phyloP scores from a whole-genome alignment of 768 basidiomycete species.

The Tremella yokohamensis region DNA sequence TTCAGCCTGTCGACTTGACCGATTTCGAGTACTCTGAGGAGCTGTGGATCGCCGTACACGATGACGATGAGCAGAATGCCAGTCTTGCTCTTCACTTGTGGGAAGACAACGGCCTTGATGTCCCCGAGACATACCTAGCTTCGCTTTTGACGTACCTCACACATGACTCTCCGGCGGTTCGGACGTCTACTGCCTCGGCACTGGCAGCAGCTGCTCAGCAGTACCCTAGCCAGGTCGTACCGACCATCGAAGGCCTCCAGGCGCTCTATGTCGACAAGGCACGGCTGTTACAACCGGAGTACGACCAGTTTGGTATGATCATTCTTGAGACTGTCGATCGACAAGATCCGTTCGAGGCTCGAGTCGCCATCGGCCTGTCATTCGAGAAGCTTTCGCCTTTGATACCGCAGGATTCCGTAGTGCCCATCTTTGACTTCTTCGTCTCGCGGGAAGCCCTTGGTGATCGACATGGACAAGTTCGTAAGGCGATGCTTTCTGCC shows the following conservation, averaged over 20 bases:
- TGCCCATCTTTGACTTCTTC: conserved; percentile 75
- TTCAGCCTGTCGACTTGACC: conserved; percentile 91
- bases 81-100: conserved; percentile 74
- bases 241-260: conserved; percentile 57
- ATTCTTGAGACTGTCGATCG: conserved; percentile 80
- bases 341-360: conserved; percentile 79
- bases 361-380: conserved; percentile 68
- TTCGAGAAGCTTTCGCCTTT: conserved; percentile 66
- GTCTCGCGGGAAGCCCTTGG: conserved; percentile 83
- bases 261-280: conserved; percentile 83
- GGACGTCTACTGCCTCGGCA: conserved; percentile 66
- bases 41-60: conserved; percentile 83
- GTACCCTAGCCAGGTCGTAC: conserved; percentile 62
- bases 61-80: conserved; percentile 82
- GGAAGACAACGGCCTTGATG: conserved; percentile 94
- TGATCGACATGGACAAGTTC: conserved; percentile 74
- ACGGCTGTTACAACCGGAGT: conserved; percentile 82
- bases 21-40: conserved; percentile 89
- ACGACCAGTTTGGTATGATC: conserved; percentile 93
- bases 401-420: conserved; percentile 63
- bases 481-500: conserved; percentile 80
- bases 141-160: conserved; percentile 66
- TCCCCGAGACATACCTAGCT: conserved; percentile 64
- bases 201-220: conserved; percentile 72
- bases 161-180: conserved; percentile 75